Conservation (phyloP, 345 rosid genomes). For the Acer saccharum region DNA sequence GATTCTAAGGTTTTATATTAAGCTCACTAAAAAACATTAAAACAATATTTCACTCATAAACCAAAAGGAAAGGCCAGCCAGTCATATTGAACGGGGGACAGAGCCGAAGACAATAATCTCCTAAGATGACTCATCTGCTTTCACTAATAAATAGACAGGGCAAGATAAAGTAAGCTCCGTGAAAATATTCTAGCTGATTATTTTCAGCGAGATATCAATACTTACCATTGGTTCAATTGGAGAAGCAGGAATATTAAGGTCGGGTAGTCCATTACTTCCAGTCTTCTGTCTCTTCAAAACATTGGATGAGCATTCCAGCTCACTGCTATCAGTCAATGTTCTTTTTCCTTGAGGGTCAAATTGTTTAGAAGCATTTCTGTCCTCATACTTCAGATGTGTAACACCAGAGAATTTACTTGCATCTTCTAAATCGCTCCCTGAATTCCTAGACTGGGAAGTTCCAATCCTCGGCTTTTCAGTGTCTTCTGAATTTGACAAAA, state of each 20-base stretch:
- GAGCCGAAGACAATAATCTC: conserved; percentile 4
- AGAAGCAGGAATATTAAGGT: conserved; percentile 42
- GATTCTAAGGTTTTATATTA: not conserved
- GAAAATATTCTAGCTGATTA: conserved; percentile 3
- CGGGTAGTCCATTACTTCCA: conserved; percentile 35
- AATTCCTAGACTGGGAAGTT: conserved; percentile 20
- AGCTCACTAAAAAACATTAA: too few species aligned
- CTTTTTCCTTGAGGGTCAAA: conserved; percentile 16
- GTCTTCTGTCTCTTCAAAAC: conserved; percentile 30
- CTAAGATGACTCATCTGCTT: not conserved
- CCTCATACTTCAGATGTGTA: conserved; percentile 18
- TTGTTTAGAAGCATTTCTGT: conserved; percentile 21
- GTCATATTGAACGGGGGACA: not conserved
- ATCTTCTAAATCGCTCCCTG: conserved; percentile 19
- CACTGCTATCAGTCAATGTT: not conserved
- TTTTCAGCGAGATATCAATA: conserved; percentile 1
- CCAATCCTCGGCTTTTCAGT: conserved; percentile 21
- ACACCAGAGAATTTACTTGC: conserved; percentile 18
- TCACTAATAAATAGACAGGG: not conserved
- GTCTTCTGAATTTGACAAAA: conserved; percentile 17
- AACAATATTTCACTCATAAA: not conserved
- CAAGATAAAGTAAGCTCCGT: conserved; percentile 2
- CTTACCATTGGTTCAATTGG: conserved; percentile 28
- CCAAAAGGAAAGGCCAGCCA: not conserved
- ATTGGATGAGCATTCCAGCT: conserved; percentile 19